Percentiles rank a stretch among this genome's conserved stretches.
These are phyloP conservation scores for Botrytis sinoallii DNA, from an alignment of 2,329 filamentous ascomycete genomes.

Conservation along the genomic window DNA sequence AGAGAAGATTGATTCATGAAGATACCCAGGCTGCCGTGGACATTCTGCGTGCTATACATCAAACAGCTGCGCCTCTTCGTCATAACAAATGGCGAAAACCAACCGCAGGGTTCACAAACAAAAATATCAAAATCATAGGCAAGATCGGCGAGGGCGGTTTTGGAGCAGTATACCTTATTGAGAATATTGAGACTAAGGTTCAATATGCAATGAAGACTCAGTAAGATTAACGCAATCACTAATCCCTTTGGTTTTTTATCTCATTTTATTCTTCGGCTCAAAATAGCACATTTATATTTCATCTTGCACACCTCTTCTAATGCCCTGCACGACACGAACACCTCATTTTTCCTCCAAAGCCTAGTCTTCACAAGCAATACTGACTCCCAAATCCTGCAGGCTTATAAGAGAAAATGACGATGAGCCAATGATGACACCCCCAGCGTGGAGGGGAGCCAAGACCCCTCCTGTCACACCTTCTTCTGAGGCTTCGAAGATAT, in stretches of 20 bases:
- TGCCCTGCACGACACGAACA: background rate
- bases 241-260: background rate
- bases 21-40: too few species aligned
- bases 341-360: background rate
- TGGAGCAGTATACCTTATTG: conserved; percentile 1
- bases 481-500: background rate
- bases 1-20: too few species aligned
- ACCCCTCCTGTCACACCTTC: conserved; percentile 1
- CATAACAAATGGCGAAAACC: conserved; percentile 4
- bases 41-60: background rate
- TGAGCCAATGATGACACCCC: background rate
- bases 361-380: background rate
- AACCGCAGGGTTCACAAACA: background rate
- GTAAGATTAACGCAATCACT: background rate
- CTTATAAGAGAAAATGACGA: background rate
- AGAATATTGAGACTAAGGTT: background rate
- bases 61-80: background rate
- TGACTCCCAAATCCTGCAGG: background rate
- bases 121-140: background rate
- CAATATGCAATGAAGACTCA: conserved; percentile 6
- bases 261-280: background rate
- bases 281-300: background rate
- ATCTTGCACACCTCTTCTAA: background rate
- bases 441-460: background rate
- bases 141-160: background rate